phyloP scores from a whole-genome alignment of 2,329 filamentous ascomycete genomes.

The Setomelanomma holmii region DNA sequence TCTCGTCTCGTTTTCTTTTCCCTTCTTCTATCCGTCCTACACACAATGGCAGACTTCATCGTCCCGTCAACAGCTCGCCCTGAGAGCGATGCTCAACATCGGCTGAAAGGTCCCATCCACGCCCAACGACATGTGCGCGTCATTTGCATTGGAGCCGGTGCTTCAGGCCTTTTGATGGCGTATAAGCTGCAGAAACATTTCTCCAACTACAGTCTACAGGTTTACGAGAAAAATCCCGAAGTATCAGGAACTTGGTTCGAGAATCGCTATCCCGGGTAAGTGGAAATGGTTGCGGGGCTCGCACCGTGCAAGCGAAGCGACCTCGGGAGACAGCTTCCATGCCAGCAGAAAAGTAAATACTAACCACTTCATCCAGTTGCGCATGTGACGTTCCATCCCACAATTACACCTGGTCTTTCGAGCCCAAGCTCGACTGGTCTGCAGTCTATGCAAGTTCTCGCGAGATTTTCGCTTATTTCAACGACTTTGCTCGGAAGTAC shows the following conservation, averaged over 20 bases:
- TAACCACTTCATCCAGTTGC: constrained; percentile 38
- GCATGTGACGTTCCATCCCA: constrained; percentile 61
- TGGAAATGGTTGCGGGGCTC: constrained; percentile 5
- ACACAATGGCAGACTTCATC: constrained; percentile 30
- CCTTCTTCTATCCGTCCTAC: background rate
- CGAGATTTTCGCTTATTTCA: constrained; percentile 55
- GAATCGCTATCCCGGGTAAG: constrained; percentile 55
- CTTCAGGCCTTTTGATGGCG: constrained; percentile 56
- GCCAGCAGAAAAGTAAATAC: background rate
- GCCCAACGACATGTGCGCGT: constrained; percentile 45
- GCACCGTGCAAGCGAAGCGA: background rate
- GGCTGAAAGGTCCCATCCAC: constrained; percentile 42
- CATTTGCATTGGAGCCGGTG: constrained; percentile 58
- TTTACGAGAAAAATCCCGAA: constrained; percentile 60
- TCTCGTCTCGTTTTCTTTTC: background rate
- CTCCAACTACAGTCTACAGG: constrained; percentile 48
- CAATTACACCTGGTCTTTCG: constrained; percentile 61
- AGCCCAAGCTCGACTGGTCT: constrained; percentile 55
- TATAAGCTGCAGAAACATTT: constrained; percentile 59
- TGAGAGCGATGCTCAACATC: constrained; percentile 34
- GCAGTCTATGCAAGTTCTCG: constrained; percentile 52
- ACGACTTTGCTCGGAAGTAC: constrained; percentile 52
- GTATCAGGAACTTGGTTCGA: constrained; percentile 61
- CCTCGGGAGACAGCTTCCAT: background rate
- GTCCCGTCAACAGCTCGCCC: constrained; percentile 29